Evolutionary conservation across 352 stramenopile genomes (phyloP), one percentile per base, ranked within the genome.

Genomic region (Globisporangium echinulatum): DNA sequence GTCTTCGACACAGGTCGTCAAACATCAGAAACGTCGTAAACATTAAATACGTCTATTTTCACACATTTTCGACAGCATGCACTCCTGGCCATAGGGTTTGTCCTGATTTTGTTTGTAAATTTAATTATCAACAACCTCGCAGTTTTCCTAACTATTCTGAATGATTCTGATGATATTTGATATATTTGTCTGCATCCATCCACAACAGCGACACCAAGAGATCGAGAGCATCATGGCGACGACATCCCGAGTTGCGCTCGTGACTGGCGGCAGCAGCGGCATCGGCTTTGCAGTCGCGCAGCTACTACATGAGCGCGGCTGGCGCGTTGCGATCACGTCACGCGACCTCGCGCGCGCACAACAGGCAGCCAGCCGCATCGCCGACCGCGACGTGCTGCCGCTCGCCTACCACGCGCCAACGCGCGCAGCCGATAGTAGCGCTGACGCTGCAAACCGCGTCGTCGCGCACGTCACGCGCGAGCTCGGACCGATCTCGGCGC

Each of bases 201-300:
- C 25, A 25, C 17, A 42, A 43, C 19, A 39, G 8, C 19, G 13
- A 36, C 17, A 25, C 14, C 8, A 25, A 40, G 0, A 25, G 25
- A 25, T 25, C 25, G 7, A 43, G 39, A 11, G 11, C 43, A 15
- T 48, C 43, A 48, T 48, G 43, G 9, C 43, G 6, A 15, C 43
- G 14, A 14, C 42, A 17, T 13, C 43, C 6, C 13, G 43, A 13
- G 58, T 64, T 37, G 84, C 78, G 52, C 71, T 94, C 33, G 82
- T 94, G 64, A 94, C 85, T 15, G 85, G 85, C 57, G 85, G 82
- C 17, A 94, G 82, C 56, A 72, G 80, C 38, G 85, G 85, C 64
- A 94, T 94, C 57, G 85, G 85, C 62, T 82, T 89, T 46, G 80
- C 82, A 9, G 68, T 94, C 36, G 82, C 82, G 17, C 68, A 70